Evolutionary conservation across 176 grass and related monocot genomes (phyloP), one percentile per base, ranked within the genome.

Genomic region (Typha latifolia): DNA sequence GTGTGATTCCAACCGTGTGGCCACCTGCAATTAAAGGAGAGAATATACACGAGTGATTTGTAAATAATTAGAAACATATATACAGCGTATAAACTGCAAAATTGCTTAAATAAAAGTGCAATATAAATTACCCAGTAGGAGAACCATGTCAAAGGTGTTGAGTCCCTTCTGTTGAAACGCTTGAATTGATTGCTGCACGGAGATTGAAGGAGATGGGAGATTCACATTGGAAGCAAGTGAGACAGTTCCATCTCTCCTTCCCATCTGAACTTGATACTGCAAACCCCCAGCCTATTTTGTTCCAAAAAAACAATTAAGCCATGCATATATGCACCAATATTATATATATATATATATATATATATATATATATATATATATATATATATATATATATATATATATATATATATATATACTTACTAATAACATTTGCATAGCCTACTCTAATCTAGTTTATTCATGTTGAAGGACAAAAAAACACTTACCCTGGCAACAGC

Each of bases 201-300:
- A 61, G 47, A 89, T 49, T 11, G 75, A 22, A 1, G 74, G 51
- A 20, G 68, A 23, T 8, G 92, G 92, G 49, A 96, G 72, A 63
- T 70, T 53, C 43, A 77, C 82, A 31, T 52, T 63, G 14, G 55
- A 85, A 14, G 92, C 82, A 18, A 67, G 49, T 32, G 92, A 96
- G 19, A 77, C 63, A 50, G 19, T 72, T 29, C 92, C 82, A 61
- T 96, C 92, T 47, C 69, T 86, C 69, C 92, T 89, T 5, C 92
- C 88, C 6, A 86, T 32, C 43, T 84, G 75, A 34, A 91, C 82
- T 22, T 79, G 64, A 69, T 88, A 91, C 32, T 11, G 73, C 20
- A 79, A 51, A 16, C 68, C 68, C 69, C 82, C 85, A 23, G 49
- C 63, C 92, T 88, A 29, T 3, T 29, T 74, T 12, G 16, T 48